Percentiles rank a stretch among this genome's conserved stretches.
Evolutionary conservation across 371 early-diverging fungal species (phyloP).

Genomic region (Mucor plumbeus): DNA sequence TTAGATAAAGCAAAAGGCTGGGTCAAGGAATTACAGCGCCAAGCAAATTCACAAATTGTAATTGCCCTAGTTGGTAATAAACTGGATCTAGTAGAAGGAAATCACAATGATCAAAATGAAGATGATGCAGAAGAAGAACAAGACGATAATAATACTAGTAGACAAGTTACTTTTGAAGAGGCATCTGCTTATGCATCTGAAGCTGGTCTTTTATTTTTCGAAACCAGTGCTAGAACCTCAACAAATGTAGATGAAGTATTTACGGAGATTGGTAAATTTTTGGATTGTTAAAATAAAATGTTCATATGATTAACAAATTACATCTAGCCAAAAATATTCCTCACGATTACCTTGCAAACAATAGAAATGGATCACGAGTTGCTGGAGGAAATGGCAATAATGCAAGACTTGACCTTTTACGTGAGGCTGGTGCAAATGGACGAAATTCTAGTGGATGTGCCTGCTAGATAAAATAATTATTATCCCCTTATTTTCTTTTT

Average conservation of each 20-base stretch:
- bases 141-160: constrained; percentile 15
- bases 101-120: constrained; percentile 17
- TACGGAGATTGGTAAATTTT: constrained; percentile 44
- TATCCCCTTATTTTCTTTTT: background rate
- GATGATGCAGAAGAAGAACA: constrained; percentile 65
- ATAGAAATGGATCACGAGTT: constrained; percentile 22
- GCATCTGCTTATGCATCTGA: constrained; percentile 84
- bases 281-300: too few species aligned
- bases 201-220: constrained; percentile 79
- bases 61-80: constrained; percentile 98
- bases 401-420: constrained; percentile 35
- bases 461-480: constrained; percentile 25
- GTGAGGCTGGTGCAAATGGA: constrained; percentile 31
- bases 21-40: constrained; percentile 97
- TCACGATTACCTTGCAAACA: constrained; percentile 34
- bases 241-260: constrained; percentile 83
- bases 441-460: constrained; percentile 36
- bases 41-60: constrained; percentile 94
- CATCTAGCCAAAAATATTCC: constrained; percentile 41
- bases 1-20: constrained; percentile 98
- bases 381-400: constrained; percentile 23
- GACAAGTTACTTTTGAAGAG: constrained; percentile 72
- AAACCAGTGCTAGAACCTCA: constrained; percentile 89
- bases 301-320: background rate
- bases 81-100: constrained; percentile 74